These are phyloP conservation scores for Penicillium capsulatum DNA, from an alignment of 2,329 filamentous ascomycete genomes.

Conservation along the genomic window DNA sequence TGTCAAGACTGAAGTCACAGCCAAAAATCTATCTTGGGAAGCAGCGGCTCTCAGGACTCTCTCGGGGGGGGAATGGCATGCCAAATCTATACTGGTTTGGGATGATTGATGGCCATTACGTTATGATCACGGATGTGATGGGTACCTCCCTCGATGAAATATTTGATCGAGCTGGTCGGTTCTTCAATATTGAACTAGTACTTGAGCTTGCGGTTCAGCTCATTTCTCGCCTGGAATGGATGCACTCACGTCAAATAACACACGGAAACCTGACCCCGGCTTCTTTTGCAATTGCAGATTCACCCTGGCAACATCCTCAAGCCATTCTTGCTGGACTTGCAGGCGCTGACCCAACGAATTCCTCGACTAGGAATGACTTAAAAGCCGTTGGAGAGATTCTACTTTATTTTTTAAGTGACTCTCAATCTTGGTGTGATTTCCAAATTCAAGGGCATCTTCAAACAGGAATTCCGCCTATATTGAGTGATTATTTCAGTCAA, in stretches of 20 bases:
- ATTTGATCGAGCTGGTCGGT: slow-evolving; percentile 8
- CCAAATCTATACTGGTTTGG: slow-evolving; percentile 12
- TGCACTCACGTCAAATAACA: slow-evolving; percentile 10
- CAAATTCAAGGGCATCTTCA: too few relatives aligned
- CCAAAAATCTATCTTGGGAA: background rate
- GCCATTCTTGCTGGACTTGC: background rate
- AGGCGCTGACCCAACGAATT: background rate
- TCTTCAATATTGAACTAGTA: slow-evolving; percentile 8
- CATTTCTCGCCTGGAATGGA: slow-evolving; percentile 11
- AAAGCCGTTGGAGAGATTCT: slow-evolving; percentile 9
- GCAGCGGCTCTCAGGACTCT: slow-evolving; percentile 5
- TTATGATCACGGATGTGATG: slow-evolving; percentile 10
- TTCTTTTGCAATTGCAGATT: slow-evolving; percentile 9
- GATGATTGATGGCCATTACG: slow-evolving; percentile 6
- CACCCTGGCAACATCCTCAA: slow-evolving; percentile 4
- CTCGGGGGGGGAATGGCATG: slow-evolving; percentile 10
- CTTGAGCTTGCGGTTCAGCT: slow-evolving; percentile 11
- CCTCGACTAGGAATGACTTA: slow-evolving; percentile 7
- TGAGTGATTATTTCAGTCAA: too few relatives aligned
- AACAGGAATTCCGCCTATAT: too few relatives aligned
- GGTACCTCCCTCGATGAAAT: slow-evolving; percentile 8
- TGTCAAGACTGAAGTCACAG: background rate
- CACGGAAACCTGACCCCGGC: slow-evolving; percentile 10
- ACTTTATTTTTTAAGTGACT: slow-evolving; percentile 8
- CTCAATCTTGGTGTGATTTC: too few relatives aligned